phyloP scores from a whole-genome alignment of 164 flowering plant genomes.

The Santalum album region DNA sequence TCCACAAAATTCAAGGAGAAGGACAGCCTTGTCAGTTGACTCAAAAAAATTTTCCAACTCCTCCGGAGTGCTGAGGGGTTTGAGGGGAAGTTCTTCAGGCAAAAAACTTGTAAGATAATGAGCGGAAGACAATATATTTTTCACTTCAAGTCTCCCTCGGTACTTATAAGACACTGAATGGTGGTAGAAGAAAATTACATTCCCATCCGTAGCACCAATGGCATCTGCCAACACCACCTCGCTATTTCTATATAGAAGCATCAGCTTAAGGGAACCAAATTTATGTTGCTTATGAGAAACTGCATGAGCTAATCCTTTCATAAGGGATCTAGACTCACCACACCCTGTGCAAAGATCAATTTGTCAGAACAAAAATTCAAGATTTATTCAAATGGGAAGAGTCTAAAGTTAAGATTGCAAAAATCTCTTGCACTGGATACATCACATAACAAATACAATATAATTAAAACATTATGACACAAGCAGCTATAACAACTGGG shows the following conservation, averaged over 20 bases:
- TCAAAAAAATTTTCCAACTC: constrained; percentile 46
- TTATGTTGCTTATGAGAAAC: constrained; percentile 24
- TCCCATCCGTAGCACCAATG: constrained; percentile 61
- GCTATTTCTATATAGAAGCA: constrained; percentile 46
- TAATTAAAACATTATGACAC: too few species aligned
- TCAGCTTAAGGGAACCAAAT: constrained; percentile 39
- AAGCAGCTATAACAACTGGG: too few species aligned
- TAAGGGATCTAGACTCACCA: constrained; percentile 80
- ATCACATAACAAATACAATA: too few species aligned
- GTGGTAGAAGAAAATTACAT: constrained; percentile 46
- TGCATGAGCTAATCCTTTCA: constrained; percentile 41
- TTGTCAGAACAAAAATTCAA: constrained; percentile 1
- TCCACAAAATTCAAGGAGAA: constrained; percentile 83
- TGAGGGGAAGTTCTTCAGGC: constrained; percentile 61
- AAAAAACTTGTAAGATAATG: constrained; percentile 32
- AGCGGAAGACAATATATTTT: constrained; percentile 47
- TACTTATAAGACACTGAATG: constrained; percentile 61
- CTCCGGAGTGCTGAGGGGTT: constrained; percentile 27
- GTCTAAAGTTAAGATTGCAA: not conserved
- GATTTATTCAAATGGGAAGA: not conserved
- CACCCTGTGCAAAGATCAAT: constrained; percentile 46
- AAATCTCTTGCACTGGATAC: too few species aligned
- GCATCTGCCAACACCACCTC: constrained; percentile 62
- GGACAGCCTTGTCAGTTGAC: constrained; percentile 72
- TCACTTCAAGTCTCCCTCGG: constrained; percentile 52